Base-by-base conservation (phyloP, 2,329 filamentous ascomycete genomes). In the Whalleya microplaca region DNA sequence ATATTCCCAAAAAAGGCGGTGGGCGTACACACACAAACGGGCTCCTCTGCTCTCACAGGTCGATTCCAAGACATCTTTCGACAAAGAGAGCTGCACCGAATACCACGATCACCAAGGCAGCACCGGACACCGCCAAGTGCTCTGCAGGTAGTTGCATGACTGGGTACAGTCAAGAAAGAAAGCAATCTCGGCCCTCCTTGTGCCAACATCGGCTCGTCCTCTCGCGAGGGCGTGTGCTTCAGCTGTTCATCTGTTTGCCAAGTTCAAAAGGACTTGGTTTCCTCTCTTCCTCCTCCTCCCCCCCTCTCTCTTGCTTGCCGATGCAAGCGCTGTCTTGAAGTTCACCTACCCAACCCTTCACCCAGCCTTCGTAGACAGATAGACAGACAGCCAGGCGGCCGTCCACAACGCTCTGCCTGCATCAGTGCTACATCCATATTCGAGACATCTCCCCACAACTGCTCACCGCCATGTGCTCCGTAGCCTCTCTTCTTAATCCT, bases 401-500 rank as follows among this genome's bases (percentile, higher is more conserved):
- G 58, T 53, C 59, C 57, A 43, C 58, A 63, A n/a, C n/a, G 58
- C 64, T 58, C 66, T 60, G 64, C 68, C 63, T 68, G 68, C 69
- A 69, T 66, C 64, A 59, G 58, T 57, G 61, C 71, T 66, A 66
- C 65, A 67, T 58, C 71, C 71, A 63, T 69, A 74, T 81, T 71
- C 70, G 61, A 75, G 71, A 73, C 72, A 75, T 69, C 47, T 58
- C 62, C 62, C 64, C 69, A 69, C 63, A 54, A 56, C 53, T 57
- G 62, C 58, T 67, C 71, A 71, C 69, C 68, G 71, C 66, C 67
- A 90, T 90, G 87, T 72, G 88, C 58, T 85, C 87, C 46, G 79
- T 90, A 63, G 78, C 84, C 40, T 86, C 84, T 62, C 79, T 90
- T 66, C 82, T 90, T 69, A 90, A 90, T 69, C 87, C 87, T 64